A percentile compares a stretch with the other conserved stretches of the same genome.
phyloP scores from a whole-genome alignment of 78 protist genomes.

The Dictyostelium discoideum region DNA sequence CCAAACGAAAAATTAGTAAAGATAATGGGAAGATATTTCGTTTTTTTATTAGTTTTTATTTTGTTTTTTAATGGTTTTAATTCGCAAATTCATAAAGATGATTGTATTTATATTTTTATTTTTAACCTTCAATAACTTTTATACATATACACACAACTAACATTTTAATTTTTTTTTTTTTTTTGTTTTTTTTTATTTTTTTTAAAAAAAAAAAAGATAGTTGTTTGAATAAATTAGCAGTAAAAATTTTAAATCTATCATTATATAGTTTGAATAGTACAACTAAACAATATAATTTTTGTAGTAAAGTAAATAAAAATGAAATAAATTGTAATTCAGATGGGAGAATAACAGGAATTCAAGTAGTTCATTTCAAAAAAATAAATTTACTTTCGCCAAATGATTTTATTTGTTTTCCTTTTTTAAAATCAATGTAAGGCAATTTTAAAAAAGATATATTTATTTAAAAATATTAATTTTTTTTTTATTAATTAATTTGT shows the following conservation, averaged over 20 bases:
- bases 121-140: too few species aligned
- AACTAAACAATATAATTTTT: neutral
- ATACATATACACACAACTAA: neutral
- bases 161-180: neutral
- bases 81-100: neutral
- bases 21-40: neutral
- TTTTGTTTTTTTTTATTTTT: too few species aligned
- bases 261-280: neutral
- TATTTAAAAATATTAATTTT: too few species aligned
- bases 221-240: neutral
- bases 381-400: neutral
- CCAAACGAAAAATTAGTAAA: too few species aligned
- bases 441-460: neutral
- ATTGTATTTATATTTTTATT: neutral
- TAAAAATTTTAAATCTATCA: neutral
- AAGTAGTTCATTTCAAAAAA: neutral
- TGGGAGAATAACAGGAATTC: neutral
- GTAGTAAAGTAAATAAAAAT: neutral
- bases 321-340: neutral
- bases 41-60: neutral
- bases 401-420: neutral
- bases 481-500: too few species aligned
- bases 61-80: neutral
- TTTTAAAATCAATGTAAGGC: neutral
- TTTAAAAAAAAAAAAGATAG: neutral